Evolutionary conservation across 2,329 filamentous ascomycete genomes (phyloP).

Genomic region (Chalara sp.): DNA sequence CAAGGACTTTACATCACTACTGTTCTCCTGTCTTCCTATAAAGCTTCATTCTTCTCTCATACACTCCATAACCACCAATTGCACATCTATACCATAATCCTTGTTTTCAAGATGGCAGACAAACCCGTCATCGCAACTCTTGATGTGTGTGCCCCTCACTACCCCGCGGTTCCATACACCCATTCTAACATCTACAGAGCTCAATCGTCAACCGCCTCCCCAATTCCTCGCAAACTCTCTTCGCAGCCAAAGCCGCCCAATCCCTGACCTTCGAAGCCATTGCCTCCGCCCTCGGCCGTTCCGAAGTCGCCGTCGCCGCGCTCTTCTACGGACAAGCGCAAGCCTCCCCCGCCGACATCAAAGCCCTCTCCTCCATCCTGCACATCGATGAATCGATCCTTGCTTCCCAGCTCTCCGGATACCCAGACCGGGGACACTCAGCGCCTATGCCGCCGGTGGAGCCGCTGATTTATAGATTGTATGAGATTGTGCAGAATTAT

Average conservation of each 20-base stretch:
- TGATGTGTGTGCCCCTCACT: constrained; percentile 11
- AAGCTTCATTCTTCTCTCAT: too few relatives aligned
- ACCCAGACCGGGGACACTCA: constrained; percentile 73
- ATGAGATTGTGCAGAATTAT: constrained; percentile 95
- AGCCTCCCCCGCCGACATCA: constrained; percentile 62
- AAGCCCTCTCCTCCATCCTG: constrained; percentile 60
- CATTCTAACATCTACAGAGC: constrained; percentile 35
- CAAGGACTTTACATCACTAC: too few relatives aligned
- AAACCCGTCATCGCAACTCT: constrained; percentile 14
- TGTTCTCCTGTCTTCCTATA: too few relatives aligned
- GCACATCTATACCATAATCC: too few relatives aligned
- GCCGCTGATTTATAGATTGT: constrained; percentile 82
- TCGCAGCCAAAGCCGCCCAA: constrained; percentile 71
- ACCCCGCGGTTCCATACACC: constrained; percentile 5
- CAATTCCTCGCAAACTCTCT: constrained; percentile 63
- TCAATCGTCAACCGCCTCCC: constrained; percentile 65
- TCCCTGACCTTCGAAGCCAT: constrained; percentile 75
- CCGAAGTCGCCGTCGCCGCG: constrained; percentile 82
- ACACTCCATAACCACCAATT: too few relatives aligned
- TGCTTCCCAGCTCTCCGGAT: constrained; percentile 57
- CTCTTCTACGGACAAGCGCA: constrained; percentile 86
- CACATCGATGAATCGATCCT: constrained; percentile 51
- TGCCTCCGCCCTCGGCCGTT: constrained; percentile 65
- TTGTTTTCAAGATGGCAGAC: constrained; percentile 12
- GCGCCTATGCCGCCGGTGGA: constrained; percentile 81